A percentile compares a stretch with the other conserved stretches of the same genome.
Evolutionary conservation across 768 basidiomycete genomes (phyloP).

Genomic region (Lentinula raphanica): DNA sequence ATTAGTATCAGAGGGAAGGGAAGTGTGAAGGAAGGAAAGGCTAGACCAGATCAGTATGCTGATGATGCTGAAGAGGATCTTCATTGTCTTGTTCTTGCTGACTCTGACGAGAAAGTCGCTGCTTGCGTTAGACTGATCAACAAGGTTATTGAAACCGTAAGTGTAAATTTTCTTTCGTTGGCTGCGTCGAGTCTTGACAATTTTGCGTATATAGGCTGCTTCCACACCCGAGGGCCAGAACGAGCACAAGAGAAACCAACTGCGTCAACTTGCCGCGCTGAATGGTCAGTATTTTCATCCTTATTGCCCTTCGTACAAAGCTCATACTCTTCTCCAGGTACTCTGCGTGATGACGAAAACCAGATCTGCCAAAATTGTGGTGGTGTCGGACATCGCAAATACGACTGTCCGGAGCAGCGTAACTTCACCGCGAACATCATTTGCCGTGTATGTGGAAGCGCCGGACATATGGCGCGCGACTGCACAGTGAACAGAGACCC

Average conservation of each 20-base stretch:
- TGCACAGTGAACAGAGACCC: conserved; percentile 92
- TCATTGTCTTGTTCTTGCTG: conserved; percentile 94
- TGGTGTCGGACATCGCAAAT: conserved; percentile 93
- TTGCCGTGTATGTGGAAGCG: conserved; percentile 96
- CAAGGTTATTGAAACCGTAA: conserved; percentile 93
- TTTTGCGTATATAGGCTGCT: conserved; percentile 64
- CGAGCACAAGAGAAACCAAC: conserved; percentile 98
- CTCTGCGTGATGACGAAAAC: conserved; percentile 98
- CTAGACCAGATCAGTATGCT: conserved; percentile 87
- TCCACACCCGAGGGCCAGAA: conserved; percentile 99
- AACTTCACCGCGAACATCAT: conserved; percentile 99
- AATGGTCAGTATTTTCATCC: conserved; percentile 51
- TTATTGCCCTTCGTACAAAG: not conserved
- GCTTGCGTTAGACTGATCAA: conserved; percentile 94
- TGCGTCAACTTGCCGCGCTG: conserved; percentile 93
- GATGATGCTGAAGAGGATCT: conserved; percentile 99
- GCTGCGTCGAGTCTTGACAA: conserved; percentile 3
- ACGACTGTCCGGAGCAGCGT: conserved; percentile 96
- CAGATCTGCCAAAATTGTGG: conserved; percentile 98
- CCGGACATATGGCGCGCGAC: conserved; percentile 98
- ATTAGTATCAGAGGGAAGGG: conserved; percentile 98
- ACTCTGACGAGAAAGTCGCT: conserved; percentile 86
- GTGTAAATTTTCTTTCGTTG: conserved; percentile 23
- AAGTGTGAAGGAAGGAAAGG: conserved; percentile 98
- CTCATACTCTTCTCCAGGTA: conserved; percentile 25